phyloP scores from a whole-genome alignment of 2,329 filamentous ascomycete genomes.

The Ophiostoma triangulosporum region DNA sequence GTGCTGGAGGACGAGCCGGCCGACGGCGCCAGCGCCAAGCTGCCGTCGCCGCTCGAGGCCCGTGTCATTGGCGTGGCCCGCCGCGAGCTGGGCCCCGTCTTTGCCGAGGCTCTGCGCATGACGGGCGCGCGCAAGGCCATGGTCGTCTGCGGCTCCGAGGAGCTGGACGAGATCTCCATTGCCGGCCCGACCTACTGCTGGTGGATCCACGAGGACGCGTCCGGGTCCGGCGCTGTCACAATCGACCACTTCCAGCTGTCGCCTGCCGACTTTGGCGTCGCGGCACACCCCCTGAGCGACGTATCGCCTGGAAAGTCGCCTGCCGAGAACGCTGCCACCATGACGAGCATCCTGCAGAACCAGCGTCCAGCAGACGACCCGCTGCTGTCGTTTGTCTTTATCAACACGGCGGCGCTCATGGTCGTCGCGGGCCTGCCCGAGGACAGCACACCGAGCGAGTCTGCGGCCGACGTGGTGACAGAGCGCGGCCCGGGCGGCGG shows the following conservation, averaged over 20 bases:
- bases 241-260: slow-evolving; percentile 67
- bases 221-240: slow-evolving; percentile 24
- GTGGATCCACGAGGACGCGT: slow-evolving; percentile 47
- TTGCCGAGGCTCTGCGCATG: slow-evolving; percentile 69
- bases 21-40: background rate
- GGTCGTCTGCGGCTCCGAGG: slow-evolving; percentile 80
- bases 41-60: slow-evolving; percentile 48
- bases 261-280: slow-evolving; percentile 79
- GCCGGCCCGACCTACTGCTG: slow-evolving; percentile 83
- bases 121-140: slow-evolving; percentile 70
- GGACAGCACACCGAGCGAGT: slow-evolving; percentile 43
- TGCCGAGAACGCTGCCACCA: slow-evolving; percentile 72
- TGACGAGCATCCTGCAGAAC: slow-evolving; percentile 62
- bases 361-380: slow-evolving; percentile 65
- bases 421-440: slow-evolving; percentile 81
- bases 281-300: slow-evolving; percentile 55
- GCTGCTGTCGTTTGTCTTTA: slow-evolving; percentile 82
- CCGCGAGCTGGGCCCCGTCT: slow-evolving; percentile 73
- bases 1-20: slow-evolving; percentile 23
- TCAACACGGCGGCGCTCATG: slow-evolving; percentile 83
- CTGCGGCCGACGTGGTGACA: slow-evolving; percentile 63
- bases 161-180: slow-evolving; percentile 90
- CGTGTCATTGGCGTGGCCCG: slow-evolving; percentile 88
- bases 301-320: slow-evolving; percentile 81
- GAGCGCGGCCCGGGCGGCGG: slow-evolving; percentile 76